Percentiles rank a stretch among this genome's conserved stretches.
These are phyloP conservation scores for Hericium rajendrae DNA, from an alignment of 768 basidiomycete genomes.

Conservation along the genomic window DNA sequence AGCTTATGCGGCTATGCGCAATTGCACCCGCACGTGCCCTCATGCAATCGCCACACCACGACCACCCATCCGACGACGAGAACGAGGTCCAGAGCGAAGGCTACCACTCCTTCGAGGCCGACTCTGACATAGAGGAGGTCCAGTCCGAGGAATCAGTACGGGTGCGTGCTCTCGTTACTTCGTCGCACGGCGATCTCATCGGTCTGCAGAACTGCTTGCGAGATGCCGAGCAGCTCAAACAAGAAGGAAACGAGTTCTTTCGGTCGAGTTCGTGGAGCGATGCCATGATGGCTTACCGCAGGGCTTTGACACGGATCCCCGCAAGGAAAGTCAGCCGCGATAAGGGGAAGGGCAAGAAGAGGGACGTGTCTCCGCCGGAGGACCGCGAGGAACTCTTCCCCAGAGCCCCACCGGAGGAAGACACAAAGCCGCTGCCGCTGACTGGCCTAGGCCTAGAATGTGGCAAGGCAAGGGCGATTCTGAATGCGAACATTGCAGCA, in stretches of 20 bases:
- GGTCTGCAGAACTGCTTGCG: constrained; percentile 31
- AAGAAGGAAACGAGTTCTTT: constrained; percentile 69
- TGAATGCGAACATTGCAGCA: constrained; percentile 85
- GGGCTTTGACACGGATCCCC: constrained; percentile 62
- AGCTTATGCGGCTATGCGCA: background rate
- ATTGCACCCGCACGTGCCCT: no score
- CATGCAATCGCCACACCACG: background rate
- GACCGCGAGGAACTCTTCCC: constrained; percentile 13
- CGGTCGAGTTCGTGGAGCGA: constrained; percentile 54
- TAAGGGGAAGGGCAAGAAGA: constrained; percentile 14
- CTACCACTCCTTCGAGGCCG: background rate
- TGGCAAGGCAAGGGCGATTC: constrained; percentile 53
- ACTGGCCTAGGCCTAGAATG: constrained; percentile 34
- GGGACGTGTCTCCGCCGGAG: constrained; percentile 9
- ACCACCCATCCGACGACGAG: background rate
- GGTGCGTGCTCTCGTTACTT: background rate
- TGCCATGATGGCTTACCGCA: constrained; percentile 60
- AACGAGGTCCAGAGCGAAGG: background rate
- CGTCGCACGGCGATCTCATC: background rate
- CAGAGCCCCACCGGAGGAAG: constrained; percentile 1
- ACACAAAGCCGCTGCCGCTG: constrained; percentile 17
- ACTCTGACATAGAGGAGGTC: background rate
- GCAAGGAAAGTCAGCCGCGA: constrained; percentile 23
- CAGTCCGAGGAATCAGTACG: constrained; percentile 3
- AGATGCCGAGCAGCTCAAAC: constrained; percentile 56